Evolutionary conservation across 148 eudicot species (phyloP), one percentile per base, ranked within the genome.

Genomic region (Vaccinium darrowii): DNA sequence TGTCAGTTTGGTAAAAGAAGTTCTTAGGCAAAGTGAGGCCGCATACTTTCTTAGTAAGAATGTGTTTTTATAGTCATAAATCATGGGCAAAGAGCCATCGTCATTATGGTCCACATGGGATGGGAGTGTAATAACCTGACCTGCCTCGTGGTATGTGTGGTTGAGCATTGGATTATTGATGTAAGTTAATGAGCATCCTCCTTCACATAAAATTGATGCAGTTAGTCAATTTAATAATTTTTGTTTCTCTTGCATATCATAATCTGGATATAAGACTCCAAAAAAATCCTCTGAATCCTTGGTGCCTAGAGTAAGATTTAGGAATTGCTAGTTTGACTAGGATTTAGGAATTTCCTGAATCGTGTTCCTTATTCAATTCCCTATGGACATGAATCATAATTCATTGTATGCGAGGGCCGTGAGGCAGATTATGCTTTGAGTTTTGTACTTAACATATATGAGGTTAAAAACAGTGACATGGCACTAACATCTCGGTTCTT

Each of bases 401-500:
- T n/a, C 39, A 21, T 73, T 33, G 7, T 33, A 33, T 16, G 51
- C 18, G 50, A 39, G 47, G 43, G 43, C 39, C 21, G 2, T 33
- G 47, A 30, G 47, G 77, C 77, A 73, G 43, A 72, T 72, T 36
- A 39, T 33, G 77, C 18, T 33, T 39, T 73, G 49, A 73, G 77
- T 73, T 73, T 33, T 73, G 39, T 39, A 8, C 11, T 36, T 36
- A 11, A 4, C 76, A 72, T 72, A 27, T 36, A 62, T 65, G 84
- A 49, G 12, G 51, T 49, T 50, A 51, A 33, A 51, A 51, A 67
- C 27, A 25, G 23, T 82, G 62, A 62, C 76, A 51, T 52, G 67
- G 65, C 49, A 53, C 30, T 56, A 15, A 56, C 52, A 53, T 47
- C 57, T 18, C 65, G 72, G 58, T 47, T 56, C 57, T 89, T 76